These are phyloP conservation scores for Achaetomium macrosporum DNA, from an alignment of 2,329 filamentous ascomycete species.

Conservation along the genomic window DNA sequence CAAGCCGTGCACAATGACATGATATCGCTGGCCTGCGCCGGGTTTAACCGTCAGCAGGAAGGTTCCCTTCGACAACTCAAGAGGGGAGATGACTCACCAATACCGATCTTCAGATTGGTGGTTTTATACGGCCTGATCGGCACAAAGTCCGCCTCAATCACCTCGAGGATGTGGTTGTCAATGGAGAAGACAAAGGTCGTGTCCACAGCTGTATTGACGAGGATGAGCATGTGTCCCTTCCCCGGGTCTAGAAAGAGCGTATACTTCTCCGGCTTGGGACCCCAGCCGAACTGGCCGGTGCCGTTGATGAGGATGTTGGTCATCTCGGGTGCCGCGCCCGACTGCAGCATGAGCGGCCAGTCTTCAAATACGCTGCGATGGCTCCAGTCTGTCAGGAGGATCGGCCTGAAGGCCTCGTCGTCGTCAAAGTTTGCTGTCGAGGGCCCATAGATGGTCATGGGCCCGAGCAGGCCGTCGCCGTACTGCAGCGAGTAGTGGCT, in stretches of 20 bases:
- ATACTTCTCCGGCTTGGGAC: conserved; percentile 24
- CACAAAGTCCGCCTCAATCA: conserved; percentile 45
- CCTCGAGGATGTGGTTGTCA: conserved; percentile 42
- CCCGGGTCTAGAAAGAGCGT: conserved; percentile 3
- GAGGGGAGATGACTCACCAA: conserved; percentile 27
- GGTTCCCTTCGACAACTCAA: conserved; percentile 10
- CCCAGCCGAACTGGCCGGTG: conserved; percentile 28
- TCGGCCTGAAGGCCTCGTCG: conserved; percentile 13
- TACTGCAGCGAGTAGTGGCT: conserved; percentile 29
- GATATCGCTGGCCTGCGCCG: too few species aligned
- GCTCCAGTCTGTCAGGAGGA: conserved; percentile 10
- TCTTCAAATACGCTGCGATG: conserved; percentile 1
- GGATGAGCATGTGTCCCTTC: conserved; percentile 2
- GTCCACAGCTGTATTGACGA: conserved; percentile 41
- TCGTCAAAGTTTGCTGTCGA: conserved; percentile 6
- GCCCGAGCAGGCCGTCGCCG: conserved; percentile 12
- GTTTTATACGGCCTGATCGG: conserved; percentile 43
- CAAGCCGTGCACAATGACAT: too few species aligned
- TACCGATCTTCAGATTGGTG: conserved; percentile 38
- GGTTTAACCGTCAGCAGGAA: too few species aligned
- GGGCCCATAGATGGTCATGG: conserved; percentile 15
- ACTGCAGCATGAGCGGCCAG: neutral
- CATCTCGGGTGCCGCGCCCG: conserved; percentile 21
- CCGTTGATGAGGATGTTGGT: conserved; percentile 17
- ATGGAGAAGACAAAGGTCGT: conserved; percentile 39